Conservation (phyloP, 371 early-diverging fungal species). For the Ecytonucleospora hepatopenaei region DNA sequence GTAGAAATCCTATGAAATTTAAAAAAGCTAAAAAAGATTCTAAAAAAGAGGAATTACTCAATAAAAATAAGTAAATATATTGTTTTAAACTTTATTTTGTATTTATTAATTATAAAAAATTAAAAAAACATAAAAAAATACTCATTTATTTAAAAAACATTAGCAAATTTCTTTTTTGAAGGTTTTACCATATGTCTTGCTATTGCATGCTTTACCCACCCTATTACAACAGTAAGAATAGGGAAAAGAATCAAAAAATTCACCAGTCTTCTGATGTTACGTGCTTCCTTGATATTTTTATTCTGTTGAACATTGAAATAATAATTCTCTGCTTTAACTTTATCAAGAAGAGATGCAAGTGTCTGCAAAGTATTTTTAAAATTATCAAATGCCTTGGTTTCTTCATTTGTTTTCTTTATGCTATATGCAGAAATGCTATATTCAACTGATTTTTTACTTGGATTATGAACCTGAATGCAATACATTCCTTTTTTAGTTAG, state of each 20-base stretch:
- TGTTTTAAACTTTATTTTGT: not conserved
- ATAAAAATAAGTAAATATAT: constrained; percentile 8
- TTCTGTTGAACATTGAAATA: not conserved
- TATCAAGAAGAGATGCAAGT: not conserved
- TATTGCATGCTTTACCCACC: not conserved
- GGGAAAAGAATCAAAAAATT: constrained; percentile 13
- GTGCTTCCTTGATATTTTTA: constrained; percentile 5
- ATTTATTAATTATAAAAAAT: not conserved
- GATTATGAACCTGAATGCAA: not conserved
- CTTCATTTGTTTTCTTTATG: constrained; percentile 13
- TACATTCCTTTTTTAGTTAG: not conserved
- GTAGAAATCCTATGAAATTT: constrained; percentile 52
- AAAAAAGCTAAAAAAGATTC: constrained; percentile 23
- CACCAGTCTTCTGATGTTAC: constrained; percentile 1
- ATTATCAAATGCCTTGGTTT: not conserved
- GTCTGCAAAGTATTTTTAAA: not conserved
- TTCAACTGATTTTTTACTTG: not conserved
- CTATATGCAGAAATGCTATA: constrained; percentile 4
- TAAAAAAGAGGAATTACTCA: not conserved
- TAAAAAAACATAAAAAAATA: not conserved
- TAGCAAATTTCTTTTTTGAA: constrained; percentile 8
- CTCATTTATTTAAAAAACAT: constrained; percentile 22
- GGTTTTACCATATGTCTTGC: constrained; percentile 13
- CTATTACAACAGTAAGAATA: constrained; percentile 7
- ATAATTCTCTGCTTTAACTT: constrained; percentile 3